These are phyloP conservation scores for Lachnellula suecica DNA, from an alignment of 2,329 filamentous ascomycete species.

Conservation along the genomic window DNA sequence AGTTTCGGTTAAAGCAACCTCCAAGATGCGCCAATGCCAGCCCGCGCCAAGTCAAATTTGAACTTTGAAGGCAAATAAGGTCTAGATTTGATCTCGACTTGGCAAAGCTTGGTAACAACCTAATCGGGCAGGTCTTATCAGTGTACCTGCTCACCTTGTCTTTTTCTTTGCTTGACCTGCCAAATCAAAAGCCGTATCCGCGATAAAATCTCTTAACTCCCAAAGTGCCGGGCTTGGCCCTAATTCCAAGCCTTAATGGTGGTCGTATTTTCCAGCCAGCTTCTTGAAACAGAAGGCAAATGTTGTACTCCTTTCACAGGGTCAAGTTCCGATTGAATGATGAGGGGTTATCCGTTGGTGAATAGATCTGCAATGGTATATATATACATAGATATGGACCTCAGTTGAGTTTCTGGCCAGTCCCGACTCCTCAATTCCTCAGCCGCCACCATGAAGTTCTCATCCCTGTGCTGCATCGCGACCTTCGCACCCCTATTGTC, in stretches of 20 bases:
- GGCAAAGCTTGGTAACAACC: background rate
- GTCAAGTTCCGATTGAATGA: no score
- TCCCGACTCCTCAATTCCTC: background rate
- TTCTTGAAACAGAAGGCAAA: background rate
- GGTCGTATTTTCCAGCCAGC: background rate
- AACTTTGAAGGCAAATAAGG: no score
- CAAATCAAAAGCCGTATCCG: background rate
- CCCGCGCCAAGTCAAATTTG: no score
- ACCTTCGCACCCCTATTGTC: slow-evolving; percentile 17
- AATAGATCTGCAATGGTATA: background rate
- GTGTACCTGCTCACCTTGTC: background rate
- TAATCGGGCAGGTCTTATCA: background rate
- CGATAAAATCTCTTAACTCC: background rate
- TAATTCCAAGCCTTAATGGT: background rate
- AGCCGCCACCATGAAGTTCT: slow-evolving; percentile 20
- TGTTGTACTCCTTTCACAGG: background rate
- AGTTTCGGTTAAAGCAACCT: no score
- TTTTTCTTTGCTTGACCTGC: background rate
- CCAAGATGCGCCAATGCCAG: no score
- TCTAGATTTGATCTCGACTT: background rate
- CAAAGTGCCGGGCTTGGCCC: background rate
- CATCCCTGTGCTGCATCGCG: slow-evolving; percentile 14
- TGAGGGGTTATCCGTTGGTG: background rate
- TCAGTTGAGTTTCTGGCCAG: background rate
- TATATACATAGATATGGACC: no score